Evolutionary conservation across 164 flowering plant species (phyloP).

Genomic region (Annona squamosa): DNA sequence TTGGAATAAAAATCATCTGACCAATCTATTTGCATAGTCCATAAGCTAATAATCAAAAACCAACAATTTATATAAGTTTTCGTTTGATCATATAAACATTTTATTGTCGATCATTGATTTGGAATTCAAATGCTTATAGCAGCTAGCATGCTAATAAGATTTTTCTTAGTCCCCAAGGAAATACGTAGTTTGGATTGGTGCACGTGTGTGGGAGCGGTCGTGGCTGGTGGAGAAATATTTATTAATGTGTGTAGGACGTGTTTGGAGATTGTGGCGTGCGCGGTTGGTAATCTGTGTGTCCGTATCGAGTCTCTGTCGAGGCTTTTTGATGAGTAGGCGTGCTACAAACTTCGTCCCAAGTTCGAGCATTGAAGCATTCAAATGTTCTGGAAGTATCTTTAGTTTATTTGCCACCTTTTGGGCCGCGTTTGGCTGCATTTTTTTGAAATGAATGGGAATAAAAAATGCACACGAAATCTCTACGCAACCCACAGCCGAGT

Average conservation of each 20-base stretch:
- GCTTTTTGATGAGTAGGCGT: background rate
- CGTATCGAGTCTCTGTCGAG: background rate
- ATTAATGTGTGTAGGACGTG: background rate
- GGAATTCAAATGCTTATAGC: too few species aligned
- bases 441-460: background rate
- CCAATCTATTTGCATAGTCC: too few species aligned
- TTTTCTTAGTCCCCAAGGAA: too few species aligned
- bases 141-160: too few species aligned
- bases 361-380: background rate
- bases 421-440: background rate
- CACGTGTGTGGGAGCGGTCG: background rate
- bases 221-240: background rate
- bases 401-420: background rate
- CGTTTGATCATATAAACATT: too few species aligned
- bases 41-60: too few species aligned
- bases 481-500: too few species aligned
- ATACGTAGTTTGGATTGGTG: too few species aligned
- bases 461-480: too few species aligned
- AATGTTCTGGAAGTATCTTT: background rate
- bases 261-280: background rate
- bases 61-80: too few species aligned
- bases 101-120: too few species aligned
- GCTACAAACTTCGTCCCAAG: background rate
- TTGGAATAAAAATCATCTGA: too few species aligned
- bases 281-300: background rate